These are phyloP conservation scores for Coemansia erecta DNA, from an alignment of 192 early-diverging fungal species.

Conservation along the genomic window DNA sequence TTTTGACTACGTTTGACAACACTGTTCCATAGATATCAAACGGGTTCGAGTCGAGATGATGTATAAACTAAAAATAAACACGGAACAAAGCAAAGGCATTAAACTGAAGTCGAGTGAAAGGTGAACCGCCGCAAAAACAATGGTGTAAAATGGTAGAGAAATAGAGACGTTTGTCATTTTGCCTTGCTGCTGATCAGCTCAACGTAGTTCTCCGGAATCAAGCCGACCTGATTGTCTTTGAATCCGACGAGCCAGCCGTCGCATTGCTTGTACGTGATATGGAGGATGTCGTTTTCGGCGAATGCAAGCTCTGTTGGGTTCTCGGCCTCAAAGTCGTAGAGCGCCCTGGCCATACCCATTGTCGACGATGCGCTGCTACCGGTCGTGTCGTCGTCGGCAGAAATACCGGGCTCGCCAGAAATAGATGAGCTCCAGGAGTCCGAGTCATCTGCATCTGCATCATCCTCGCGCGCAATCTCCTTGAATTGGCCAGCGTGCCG, in stretches of 20 bases:
- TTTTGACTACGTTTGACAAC: no score
- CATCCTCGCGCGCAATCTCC: conserved; percentile 19
- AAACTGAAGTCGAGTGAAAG: no score
- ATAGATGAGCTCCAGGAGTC: conserved; percentile 44
- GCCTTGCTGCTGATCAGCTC: conserved; percentile 42
- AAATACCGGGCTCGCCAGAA: conserved; percentile 31
- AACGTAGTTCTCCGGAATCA: conserved; percentile 78
- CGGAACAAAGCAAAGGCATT: no score
- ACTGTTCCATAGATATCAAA: no score
- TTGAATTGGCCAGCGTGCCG: conserved; percentile 34
- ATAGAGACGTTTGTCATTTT: background rate
- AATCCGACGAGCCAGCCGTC: conserved; percentile 76
- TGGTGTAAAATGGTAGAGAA: background rate
- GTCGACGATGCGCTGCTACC: conserved; percentile 9
- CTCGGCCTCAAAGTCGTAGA: conserved; percentile 77
- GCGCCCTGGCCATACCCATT: conserved; percentile 51
- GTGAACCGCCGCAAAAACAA: no score
- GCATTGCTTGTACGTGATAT: conserved; percentile 70
- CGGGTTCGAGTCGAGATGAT: no score
- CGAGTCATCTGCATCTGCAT: conserved; percentile 30
- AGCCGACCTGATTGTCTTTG: conserved; percentile 60
- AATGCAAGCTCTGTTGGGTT: conserved; percentile 66
- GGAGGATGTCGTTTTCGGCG: conserved; percentile 61
- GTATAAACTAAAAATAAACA: no score
- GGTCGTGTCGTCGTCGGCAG: conserved; percentile 8